Evolutionary conservation across 129 eudicot genomes (phyloP), one percentile per base, ranked within the genome.

Genomic region (Oenanthe sinensis): DNA sequence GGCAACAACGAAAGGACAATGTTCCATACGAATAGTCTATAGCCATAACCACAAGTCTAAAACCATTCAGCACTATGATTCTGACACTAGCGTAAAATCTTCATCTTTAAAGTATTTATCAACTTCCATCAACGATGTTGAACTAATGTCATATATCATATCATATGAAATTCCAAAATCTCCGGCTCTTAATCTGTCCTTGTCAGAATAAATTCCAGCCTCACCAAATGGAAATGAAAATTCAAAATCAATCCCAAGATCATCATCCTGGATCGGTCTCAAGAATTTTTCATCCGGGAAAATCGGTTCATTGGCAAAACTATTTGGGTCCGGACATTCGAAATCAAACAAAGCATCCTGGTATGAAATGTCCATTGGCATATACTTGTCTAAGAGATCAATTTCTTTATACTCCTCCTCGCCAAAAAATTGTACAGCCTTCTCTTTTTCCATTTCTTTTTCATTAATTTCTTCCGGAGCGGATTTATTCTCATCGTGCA

Each of bases 331-430:
- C 4, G 81, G 83, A 0, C 84, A 24, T 7, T 83, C 83, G 49
- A 86, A 89, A 62, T 90, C 89, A 63, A 90, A 91, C 15, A 87
- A 71, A 30, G 86, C 30, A 13, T 95, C 89, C 49, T 88, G 40
- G 26, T 74, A 83, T 0, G 89, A 86, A 1, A 67, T 30, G 49
- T 91, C 92, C 69, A 83, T 72, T 13, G 88, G 85, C 77, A 93
- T 40, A 5, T 78, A 88, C 3, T 12, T 12, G 17, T 89, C 88
- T 1, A 28, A 81, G 0, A 75, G 81, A 37, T 68, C 8, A 8
- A 81, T 72, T 43, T 83, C 89, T 0, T 77, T 81, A 5, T 0
- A 11, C 10, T 12, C 17, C 2, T 28, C 16, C 70, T 65, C 40
- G 1, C 2, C 20, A 28, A 13, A 5, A 65, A 65, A 28, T 69